A percentile compares a stretch with the other conserved stretches of the same genome.
Evolutionary conservation across 352 stramenopile genomes (phyloP).

Genomic region (Thraustochytrium sp.): DNA sequence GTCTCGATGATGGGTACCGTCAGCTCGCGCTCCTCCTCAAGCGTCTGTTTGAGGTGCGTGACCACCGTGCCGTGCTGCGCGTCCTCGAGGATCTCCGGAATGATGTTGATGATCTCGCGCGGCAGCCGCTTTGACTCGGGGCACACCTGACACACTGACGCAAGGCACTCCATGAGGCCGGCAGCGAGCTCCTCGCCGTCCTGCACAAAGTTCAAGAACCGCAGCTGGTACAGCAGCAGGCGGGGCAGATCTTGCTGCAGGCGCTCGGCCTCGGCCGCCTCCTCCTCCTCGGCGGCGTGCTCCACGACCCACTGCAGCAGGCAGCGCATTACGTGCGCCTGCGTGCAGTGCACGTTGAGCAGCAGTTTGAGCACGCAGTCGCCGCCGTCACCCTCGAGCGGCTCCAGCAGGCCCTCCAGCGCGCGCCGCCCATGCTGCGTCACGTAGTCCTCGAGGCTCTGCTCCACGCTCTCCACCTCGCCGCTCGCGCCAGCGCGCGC

Average conservation of each 20-base stretch:
- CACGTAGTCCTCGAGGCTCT: background rate
- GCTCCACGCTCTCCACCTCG: background rate
- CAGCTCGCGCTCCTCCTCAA: conserved; percentile 20
- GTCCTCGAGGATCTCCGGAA: conserved; percentile 27
- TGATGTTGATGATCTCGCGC: conserved; percentile 34
- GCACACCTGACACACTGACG: background rate
- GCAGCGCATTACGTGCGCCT: background rate
- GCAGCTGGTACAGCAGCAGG: conserved; percentile 6
- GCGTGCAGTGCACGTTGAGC: background rate
- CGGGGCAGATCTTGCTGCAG: background rate
- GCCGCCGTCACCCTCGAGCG: background rate
- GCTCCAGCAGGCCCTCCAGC: background rate
- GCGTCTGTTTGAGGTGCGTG: background rate
- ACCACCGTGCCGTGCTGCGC: conserved; percentile 6
- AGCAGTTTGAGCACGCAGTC: conserved; percentile 1
- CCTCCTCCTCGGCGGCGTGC: background rate
- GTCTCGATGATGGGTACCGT: conserved; percentile 35
- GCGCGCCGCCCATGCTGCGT: background rate
- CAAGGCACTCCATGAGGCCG: conserved; percentile 1
- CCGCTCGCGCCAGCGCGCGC: too few species aligned
- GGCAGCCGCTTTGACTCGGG: background rate
- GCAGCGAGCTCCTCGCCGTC: conserved; percentile 14
- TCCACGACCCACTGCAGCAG: background rate
- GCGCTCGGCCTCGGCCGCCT: background rate
- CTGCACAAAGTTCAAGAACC: conserved; percentile 40